A percentile compares a stretch with the other conserved stretches of the same genome.
Evolutionary conservation across 345 rosid genomes (phyloP).

Genomic region (Lumnitzera littorea): DNA sequence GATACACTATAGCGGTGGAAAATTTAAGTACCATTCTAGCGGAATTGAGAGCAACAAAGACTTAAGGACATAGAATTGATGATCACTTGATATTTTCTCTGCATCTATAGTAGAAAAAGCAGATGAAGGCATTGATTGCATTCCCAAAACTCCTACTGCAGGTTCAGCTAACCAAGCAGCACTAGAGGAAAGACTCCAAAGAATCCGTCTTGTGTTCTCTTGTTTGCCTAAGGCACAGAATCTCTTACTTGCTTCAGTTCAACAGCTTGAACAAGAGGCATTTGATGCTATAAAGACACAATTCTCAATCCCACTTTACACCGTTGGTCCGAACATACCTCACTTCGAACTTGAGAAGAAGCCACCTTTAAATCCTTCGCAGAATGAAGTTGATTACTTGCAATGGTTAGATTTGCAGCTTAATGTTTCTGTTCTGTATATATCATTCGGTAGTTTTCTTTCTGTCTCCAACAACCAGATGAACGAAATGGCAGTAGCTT

Average conservation of each 20-base stretch:
- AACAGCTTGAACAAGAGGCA: constrained; percentile 4
- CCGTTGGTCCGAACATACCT: constrained; percentile 41
- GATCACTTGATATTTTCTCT: too few species aligned
- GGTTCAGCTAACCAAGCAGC: too few species aligned
- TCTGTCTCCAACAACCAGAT: constrained; percentile 22
- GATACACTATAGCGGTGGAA: too few species aligned
- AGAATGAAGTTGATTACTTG: background rate
- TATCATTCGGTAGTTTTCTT: constrained; percentile 36
- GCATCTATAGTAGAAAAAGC: too few species aligned
- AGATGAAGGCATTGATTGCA: too few species aligned
- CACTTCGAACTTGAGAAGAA: constrained; percentile 10
- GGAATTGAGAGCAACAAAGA: too few species aligned
- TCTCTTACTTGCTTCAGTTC: background rate
- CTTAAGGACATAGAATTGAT: too few species aligned
- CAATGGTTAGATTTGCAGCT: constrained; percentile 36
- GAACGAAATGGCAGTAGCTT: constrained; percentile 28
- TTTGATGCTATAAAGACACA: constrained; percentile 7
- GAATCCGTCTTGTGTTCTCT: background rate
- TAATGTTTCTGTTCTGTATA: constrained; percentile 22
- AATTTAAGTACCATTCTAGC: too few species aligned
- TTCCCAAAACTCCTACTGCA: too few species aligned
- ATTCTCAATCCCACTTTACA: constrained; percentile 13
- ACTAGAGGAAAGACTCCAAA: too few species aligned
- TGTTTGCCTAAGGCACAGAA: constrained; percentile 4
- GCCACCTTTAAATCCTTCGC: background rate